phyloP scores from a whole-genome alignment of 2,329 filamentous ascomycete species.

The Sclerotinia minor region DNA sequence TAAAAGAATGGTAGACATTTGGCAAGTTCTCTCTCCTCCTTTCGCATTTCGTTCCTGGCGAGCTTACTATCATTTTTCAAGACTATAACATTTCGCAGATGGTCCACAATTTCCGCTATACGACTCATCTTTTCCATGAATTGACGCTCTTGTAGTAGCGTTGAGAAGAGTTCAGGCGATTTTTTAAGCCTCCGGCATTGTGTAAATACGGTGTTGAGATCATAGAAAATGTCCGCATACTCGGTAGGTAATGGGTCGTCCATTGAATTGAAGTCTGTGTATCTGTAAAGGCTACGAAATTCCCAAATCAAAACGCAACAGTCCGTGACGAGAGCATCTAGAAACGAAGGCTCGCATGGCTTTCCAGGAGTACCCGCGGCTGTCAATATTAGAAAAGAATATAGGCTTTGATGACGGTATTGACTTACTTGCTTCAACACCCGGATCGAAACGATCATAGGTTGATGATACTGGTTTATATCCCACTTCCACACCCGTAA shows the following conservation, averaged over 20 bases:
- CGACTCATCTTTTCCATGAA: conserved; percentile 3
- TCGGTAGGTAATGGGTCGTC: conserved; percentile 5
- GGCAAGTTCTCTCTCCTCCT: not conserved
- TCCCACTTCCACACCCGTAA: not conserved
- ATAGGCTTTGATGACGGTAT: not conserved
- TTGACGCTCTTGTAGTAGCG: not conserved
- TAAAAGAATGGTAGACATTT: conserved; percentile 10
- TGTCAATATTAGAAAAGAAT: not conserved
- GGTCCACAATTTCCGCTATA: conserved; percentile 1
- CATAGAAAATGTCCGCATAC: conserved; percentile 7
- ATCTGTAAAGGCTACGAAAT: not conserved
- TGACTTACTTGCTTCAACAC: not conserved
- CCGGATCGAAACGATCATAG: not conserved
- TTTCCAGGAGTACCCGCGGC: not conserved
- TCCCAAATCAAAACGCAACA: conserved; percentile 5
- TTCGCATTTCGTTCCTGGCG: conserved; percentile 1
- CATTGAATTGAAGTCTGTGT: not conserved
- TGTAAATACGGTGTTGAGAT: conserved; percentile 17
- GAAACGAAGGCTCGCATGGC: conserved; percentile 9
- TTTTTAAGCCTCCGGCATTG: conserved; percentile 23
- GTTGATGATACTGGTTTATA: not conserved
- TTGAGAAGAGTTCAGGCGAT: conserved; percentile 25
- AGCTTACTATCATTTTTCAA: not conserved
- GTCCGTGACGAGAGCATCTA: conserved; percentile 5
- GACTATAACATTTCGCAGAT: not conserved